Percentiles rank a stretch among this genome's conserved stretches.
Evolutionary conservation across 495 filamentous ascomycete species (phyloP).

Genomic region (Pseudoneurospora amorphoporcata): DNA sequence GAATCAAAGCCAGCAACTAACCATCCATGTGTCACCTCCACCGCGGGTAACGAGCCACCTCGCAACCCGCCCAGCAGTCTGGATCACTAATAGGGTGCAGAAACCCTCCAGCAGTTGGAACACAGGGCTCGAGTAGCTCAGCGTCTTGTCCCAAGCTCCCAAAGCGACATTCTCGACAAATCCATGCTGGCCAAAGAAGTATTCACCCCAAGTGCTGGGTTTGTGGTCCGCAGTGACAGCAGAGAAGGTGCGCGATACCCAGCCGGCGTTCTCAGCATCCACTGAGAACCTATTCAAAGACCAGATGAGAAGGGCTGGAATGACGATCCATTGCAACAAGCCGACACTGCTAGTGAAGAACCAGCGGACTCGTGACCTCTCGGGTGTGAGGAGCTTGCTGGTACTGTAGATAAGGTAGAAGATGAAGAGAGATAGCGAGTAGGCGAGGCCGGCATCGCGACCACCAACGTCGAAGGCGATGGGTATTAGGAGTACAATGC

Average conservation of each 20-base stretch:
- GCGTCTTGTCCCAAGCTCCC: constrained; percentile 77
- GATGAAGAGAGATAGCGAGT: constrained; percentile 70
- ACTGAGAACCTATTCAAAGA: constrained; percentile 87
- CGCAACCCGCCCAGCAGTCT: constrained; percentile 89
- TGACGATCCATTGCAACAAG: constrained; percentile 72
- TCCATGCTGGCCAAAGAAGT: constrained; percentile 75
- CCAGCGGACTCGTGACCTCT: constrained; percentile 62
- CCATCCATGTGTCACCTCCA: constrained; percentile 94
- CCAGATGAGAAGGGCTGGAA: constrained; percentile 82
- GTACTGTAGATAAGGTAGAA: constrained; percentile 87
- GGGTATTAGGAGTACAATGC: constrained; percentile 86
- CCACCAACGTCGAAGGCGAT: constrained; percentile 96
- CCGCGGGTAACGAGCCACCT: constrained; percentile 88
- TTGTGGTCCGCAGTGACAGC: constrained; percentile 45
- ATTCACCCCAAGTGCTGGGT: constrained; percentile 56
- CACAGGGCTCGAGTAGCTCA: constrained; percentile 88
- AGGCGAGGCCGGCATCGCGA: constrained; percentile 83
- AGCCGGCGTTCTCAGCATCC: constrained; percentile 62
- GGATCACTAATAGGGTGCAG: constrained; percentile 91
- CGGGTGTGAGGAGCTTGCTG: constrained; percentile 71
- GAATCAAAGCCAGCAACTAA: constrained; percentile 34
- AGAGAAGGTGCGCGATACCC: constrained; percentile 72
- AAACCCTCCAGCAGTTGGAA: constrained; percentile 95
- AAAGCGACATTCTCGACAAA: constrained; percentile 67
- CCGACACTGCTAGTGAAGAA: constrained; percentile 53